Evolutionary conservation across 768 basidiomycete species (phyloP), one percentile per base, ranked within the genome.

Genomic region (Porpolomopsis calyptriformis): DNA sequence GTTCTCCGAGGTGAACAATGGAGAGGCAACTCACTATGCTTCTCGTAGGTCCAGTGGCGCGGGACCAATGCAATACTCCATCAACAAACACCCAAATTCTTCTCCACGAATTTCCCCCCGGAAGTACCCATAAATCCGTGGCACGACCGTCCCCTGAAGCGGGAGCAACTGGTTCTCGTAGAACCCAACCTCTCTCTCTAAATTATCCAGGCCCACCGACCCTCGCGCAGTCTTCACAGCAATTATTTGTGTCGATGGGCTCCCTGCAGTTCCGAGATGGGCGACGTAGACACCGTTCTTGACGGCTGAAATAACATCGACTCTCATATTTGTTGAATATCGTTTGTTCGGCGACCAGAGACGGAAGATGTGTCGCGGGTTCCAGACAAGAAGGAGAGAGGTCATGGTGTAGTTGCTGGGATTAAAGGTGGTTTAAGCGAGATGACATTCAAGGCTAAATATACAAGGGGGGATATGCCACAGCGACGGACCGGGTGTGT

Each of bases 81-180:
- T 50, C 19, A 73, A 44, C 47, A 69, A 52, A 48, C 62, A 66
- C 3, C 48, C 64, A 7, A 62, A 19, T 6, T 64, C 53, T 6
- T 47, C 50, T 5, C 60, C 61, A 9, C 57, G 25, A 1, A 57
- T 48, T n/a, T 53, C 57, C 12, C 62, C 60, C 20, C 53, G 52
- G 49, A 54, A 73, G 22, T 64, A 58, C 1, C 70, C 68, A 46
- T 64, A 64, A 49, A 58, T 66, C n/a, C 43, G 53, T 8, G 70
- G 71, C 1, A 71, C 64, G 7, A 64, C 58, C 7, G 19, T 53
- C 4, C 69, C 69, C 45, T 73, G 70, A 4, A 71, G 56, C 7
- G 47, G 41, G 25, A 38, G 34, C 24, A 71, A 57, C 18, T 63
- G 55, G 8, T 57, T 53, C 42, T 54, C 46, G 49, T 71, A 71